Evolutionary conservation across 805 yeast species (phyloP).

Genomic region (Millerozyma acaciae): DNA sequence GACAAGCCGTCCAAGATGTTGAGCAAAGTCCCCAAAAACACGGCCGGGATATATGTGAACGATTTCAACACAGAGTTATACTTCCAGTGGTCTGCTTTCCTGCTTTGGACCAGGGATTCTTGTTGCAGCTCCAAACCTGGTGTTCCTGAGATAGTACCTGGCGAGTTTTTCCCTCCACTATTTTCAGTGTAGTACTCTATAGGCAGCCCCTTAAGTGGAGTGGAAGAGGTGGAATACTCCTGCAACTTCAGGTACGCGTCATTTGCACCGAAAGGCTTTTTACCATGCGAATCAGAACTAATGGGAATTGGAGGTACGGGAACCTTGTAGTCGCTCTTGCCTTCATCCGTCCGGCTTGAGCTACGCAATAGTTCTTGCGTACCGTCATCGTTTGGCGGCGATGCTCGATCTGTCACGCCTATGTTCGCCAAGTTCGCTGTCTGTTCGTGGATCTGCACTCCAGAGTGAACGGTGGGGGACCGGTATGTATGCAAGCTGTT

Average conservation of each 20-base stretch:
- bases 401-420: conserved; percentile 44
- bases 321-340: conserved; percentile 7
- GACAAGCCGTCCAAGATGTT: conserved; percentile 91
- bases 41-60: conserved; percentile 64
- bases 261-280: conserved; percentile 4
- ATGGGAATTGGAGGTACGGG: conserved; percentile 23
- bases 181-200: not conserved
- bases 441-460: conserved; percentile 50
- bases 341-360: no score
- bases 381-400: conserved; percentile 13
- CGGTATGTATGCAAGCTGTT: conserved; percentile 16
- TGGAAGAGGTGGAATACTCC: not conserved
- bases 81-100: conserved; percentile 1
- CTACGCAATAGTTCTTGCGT: no score
- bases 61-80: conserved; percentile 31
- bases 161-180: conserved; percentile 1
- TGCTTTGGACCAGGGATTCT: not conserved
- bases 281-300: not conserved
- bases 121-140: not conserved
- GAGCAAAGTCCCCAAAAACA: conserved; percentile 75
- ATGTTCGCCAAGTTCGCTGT: conserved; percentile 55
- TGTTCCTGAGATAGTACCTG: conserved; percentile 3
- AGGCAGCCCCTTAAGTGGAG: no score
- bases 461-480: conserved; percentile 47
- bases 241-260: conserved; percentile 1